phyloP scores from a whole-genome alignment of 176 grass and related monocot genomes.

The Tillandsia fasciculata region DNA sequence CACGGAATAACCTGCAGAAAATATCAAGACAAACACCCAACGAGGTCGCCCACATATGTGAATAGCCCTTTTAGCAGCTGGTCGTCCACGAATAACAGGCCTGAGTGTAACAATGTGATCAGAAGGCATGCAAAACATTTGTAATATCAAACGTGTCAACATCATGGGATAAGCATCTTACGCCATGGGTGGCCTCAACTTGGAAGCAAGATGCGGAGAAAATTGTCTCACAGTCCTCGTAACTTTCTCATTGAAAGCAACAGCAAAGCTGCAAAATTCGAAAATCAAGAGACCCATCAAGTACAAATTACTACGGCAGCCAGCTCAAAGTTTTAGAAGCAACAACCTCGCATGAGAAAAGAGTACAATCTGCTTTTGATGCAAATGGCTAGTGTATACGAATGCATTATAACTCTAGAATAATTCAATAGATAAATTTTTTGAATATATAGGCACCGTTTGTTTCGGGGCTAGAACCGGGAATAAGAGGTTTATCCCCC shows the following conservation, averaged over 20 bases:
- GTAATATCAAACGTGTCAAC: conserved; percentile 1
- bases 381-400: too few relatives aligned
- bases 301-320: not conserved
- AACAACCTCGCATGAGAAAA: too few relatives aligned
- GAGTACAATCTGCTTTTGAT: too few relatives aligned
- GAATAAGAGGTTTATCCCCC: too few relatives aligned
- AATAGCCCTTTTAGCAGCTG: conserved; percentile 83
- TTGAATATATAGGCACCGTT: too few relatives aligned
- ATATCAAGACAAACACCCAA: conserved; percentile 78
- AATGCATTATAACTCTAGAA: too few relatives aligned
- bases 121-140: conserved; percentile 1
- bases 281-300: not conserved
- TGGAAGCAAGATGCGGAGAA: conserved; percentile 97
- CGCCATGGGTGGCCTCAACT: conserved; percentile 85
- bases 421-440: too few relatives aligned
- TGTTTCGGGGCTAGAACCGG: too few relatives aligned
- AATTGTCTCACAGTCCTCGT: conserved; percentile 80
- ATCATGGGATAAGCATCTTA: conserved; percentile 23
- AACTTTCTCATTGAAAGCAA: conserved; percentile 81
- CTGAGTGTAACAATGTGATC: conserved; percentile 17
- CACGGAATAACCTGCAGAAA: conserved; percentile 57
- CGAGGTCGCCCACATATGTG: conserved; percentile 95
- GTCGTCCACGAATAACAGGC: conserved; percentile 80
- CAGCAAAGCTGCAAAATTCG: conserved; percentile 20
- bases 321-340: not conserved